phyloP scores from a whole-genome alignment of 2,329 filamentous ascomycete genomes.

The Colletotrichum tanaceti region DNA sequence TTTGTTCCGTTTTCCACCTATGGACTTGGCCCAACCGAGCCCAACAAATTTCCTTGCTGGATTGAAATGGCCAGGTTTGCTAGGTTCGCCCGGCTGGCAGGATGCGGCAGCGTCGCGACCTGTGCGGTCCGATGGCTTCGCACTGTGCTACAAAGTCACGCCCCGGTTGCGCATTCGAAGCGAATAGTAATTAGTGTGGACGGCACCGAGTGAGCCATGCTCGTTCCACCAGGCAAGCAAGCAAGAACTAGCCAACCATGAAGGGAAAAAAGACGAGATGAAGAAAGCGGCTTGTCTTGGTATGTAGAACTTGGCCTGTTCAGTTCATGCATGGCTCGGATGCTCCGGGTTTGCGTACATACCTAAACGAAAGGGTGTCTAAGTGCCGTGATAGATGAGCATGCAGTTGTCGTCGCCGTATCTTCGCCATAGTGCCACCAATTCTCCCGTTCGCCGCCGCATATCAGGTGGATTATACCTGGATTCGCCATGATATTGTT shows the following conservation, averaged over 20 bases:
- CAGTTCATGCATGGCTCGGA: not conserved
- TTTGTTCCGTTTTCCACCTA: conserved; percentile 1
- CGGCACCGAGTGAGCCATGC: not conserved
- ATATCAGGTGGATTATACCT: not conserved
- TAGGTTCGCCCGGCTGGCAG: conserved; percentile 28
- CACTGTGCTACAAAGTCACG: conserved; percentile 27
- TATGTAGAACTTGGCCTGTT: not conserved
- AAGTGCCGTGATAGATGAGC: not conserved
- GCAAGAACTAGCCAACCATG: not conserved
- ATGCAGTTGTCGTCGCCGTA: not conserved
- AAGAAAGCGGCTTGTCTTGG: conserved; percentile 3
- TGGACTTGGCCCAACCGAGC: conserved; percentile 8
- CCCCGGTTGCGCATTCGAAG: not conserved
- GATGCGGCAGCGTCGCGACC: not conserved
- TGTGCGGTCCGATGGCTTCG: not conserved
- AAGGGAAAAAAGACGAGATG: not conserved
- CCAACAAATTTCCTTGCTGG: conserved; percentile 16
- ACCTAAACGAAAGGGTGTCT: not conserved
- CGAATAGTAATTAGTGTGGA: not conserved
- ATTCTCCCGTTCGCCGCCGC: not conserved
- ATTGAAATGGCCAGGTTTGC: conserved; percentile 7
- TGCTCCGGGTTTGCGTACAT: not conserved
- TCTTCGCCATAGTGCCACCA: not conserved
- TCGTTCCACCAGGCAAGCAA: not conserved
- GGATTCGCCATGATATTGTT: conserved; percentile 8